phyloP scores from a whole-genome alignment of 148 eudicot genomes.

The Selenicereus undatus region DNA sequence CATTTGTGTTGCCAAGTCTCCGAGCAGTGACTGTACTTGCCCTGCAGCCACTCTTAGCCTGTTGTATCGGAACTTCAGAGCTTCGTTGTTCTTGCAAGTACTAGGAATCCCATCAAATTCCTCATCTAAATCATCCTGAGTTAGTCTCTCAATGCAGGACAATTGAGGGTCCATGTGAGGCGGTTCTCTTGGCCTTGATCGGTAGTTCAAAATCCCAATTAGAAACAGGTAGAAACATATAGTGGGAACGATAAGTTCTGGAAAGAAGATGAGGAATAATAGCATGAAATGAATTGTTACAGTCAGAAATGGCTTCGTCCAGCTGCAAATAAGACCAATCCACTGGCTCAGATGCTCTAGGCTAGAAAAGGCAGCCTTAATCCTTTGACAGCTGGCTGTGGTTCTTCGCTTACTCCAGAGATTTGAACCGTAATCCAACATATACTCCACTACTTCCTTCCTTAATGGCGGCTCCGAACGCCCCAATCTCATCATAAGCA shows the following conservation, averaged over 20 bases:
- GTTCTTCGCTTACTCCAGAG: slow-evolving; percentile 32
- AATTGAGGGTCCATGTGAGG: slow-evolving; percentile 38
- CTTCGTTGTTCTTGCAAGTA: slow-evolving; percentile 23
- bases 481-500: slow-evolving; percentile 26
- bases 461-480: slow-evolving; percentile 42
- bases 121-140: slow-evolving; percentile 34
- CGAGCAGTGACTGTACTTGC: slow-evolving; percentile 27
- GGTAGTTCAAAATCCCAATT: slow-evolving; percentile 31
- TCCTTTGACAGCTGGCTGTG: slow-evolving; percentile 27
- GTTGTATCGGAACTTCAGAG: slow-evolving; percentile 29
- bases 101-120: slow-evolving; percentile 39
- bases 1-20: slow-evolving; percentile 36
- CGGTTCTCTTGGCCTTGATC: slow-evolving; percentile 29
- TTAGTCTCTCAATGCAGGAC: slow-evolving; percentile 18
- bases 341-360: not conserved
- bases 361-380: slow-evolving; percentile 12
- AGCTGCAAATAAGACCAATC: slow-evolving; percentile 14
- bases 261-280: slow-evolving; percentile 23
- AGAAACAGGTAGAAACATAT: slow-evolving; percentile 21
- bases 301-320: slow-evolving; percentile 33
- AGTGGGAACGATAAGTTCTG: slow-evolving; percentile 19
- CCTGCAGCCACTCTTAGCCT: slow-evolving; percentile 34
- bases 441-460: slow-evolving; percentile 35
- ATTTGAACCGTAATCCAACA: slow-evolving; percentile 36
- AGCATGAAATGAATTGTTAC: slow-evolving; percentile 16